Evolutionary conservation across 345 rosid genomes (phyloP), one percentile per base, ranked within the genome.

Genomic region (Litchi chinensis): DNA sequence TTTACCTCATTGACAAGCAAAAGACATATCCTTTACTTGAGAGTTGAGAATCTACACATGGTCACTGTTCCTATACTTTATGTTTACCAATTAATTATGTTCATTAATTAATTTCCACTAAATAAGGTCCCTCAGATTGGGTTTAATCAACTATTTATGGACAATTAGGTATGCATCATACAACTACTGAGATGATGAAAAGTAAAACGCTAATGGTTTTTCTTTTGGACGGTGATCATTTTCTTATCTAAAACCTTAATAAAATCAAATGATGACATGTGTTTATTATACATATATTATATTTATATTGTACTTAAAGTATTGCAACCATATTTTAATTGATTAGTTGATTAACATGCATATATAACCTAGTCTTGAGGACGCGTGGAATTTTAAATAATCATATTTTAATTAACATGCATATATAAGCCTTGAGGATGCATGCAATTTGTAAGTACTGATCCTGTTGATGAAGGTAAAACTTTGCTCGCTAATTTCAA

Each of bases 1-100:
- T 84, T 89, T 86, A 78, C 84, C 82, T n/a, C 65, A 83, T 77
- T 81, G 87, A 83, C 80, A 84, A 86, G 81, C 84, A 86, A 87
- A 87, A 82, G 82, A 83, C 44, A 80, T 80, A 82, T 79, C 81
- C 87, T 79, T 85, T 82, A 66, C 82, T 81, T 84, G 78, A 83
- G 77, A 82, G 63, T 32, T 46, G 79, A 72, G 68, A 82, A 77
- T 68, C 72, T 43, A 65, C 60, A 76, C 66, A 37, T 46, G 76
- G 66, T 73, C 81, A 76, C 39, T 18, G 3, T 44, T 37, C n/a
- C 39, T 32, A 11, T 65, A 57, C 19, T 18, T 18, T 56, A 10
- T 57, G 10, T 57, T 57, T n/a, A 59, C 26, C n/a, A 7, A 11
- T 46, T 19, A 52, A 4, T 46, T 50, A 59, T 19, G 8, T 21